These are phyloP conservation scores for Inonotus obliquus DNA, from an alignment of 1,284 basidiomycete genomes.

Conservation along the genomic window DNA sequence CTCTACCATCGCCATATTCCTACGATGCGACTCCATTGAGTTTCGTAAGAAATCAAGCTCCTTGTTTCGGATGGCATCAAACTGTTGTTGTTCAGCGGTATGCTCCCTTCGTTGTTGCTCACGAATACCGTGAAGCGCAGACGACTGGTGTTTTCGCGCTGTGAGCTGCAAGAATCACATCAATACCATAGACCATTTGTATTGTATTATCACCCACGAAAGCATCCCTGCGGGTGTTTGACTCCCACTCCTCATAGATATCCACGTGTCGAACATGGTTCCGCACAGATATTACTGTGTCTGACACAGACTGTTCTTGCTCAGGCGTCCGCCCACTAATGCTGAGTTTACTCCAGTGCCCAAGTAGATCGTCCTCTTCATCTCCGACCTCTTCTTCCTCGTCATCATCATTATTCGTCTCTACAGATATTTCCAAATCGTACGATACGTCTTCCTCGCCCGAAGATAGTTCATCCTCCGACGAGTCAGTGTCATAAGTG, in stretches of 20 bases:
- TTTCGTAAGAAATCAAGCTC: conserved; percentile 46
- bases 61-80: conserved; percentile 37
- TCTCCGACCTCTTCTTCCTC: neutral
- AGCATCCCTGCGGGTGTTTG: conserved; percentile 59
- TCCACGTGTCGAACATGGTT: conserved; percentile 62
- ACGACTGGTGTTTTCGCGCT: conserved; percentile 51
- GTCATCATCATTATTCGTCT: neutral
- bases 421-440: conserved; percentile 32
- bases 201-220: conserved; percentile 45
- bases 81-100: conserved; percentile 33
- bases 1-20: conserved; percentile 39
- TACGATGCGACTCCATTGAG: conserved; percentile 36
- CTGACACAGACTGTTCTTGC: conserved; percentile 53
- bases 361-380: neutral
- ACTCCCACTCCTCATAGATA: conserved; percentile 77
- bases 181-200: conserved; percentile 1
- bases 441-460: conserved; percentile 36
- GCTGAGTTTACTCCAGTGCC: conserved; percentile 1
- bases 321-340: conserved; percentile 28
- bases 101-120: conserved; percentile 36
- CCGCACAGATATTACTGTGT: conserved; percentile 65
- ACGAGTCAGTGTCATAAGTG: conserved; percentile 45
- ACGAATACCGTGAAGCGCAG: conserved; percentile 35
- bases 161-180: conserved; percentile 38
- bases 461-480: conserved; percentile 36